phyloP scores from a whole-genome alignment of 2,329 filamentous ascomycete genomes.

The Lachnellula subtilissima region DNA sequence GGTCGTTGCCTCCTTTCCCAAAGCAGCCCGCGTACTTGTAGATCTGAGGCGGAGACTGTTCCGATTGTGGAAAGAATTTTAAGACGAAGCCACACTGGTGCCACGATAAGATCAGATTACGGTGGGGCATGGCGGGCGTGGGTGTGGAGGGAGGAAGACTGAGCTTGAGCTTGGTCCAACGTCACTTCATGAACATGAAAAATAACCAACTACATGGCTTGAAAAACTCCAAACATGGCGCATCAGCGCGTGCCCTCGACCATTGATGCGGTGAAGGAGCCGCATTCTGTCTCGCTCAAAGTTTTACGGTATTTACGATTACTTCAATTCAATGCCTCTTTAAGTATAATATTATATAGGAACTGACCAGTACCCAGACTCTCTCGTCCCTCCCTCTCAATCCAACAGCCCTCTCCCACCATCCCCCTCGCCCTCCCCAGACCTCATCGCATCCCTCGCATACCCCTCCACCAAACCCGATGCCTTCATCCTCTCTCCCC shows the following conservation, averaged over 20 bases:
- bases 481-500: slow-evolving; percentile 51
- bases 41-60: neutral
- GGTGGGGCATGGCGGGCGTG: neutral
- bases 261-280: slow-evolving; percentile 55
- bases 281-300: slow-evolving; percentile 74
- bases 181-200: neutral
- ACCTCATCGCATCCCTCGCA: slow-evolving; percentile 64
- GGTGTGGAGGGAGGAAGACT: neutral
- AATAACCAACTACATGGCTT: slow-evolving; percentile 14
- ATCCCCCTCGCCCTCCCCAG: slow-evolving; percentile 39
- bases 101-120: neutral
- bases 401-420: slow-evolving; percentile 58
- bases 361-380: slow-evolving; percentile 49
- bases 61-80: neutral
- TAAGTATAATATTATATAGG: neutral
- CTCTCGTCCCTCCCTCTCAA: slow-evolving; percentile 72
- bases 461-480: slow-evolving; percentile 53
- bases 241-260: slow-evolving; percentile 28
- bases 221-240: slow-evolving; percentile 23
- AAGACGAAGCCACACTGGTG: neutral
- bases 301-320: slow-evolving; percentile 54
- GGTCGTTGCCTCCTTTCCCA: neutral
- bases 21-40: neutral
- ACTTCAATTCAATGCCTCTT: neutral
- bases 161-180: slow-evolving; percentile 1